Percentiles rank a stretch among this genome's conserved stretches.
phyloP scores from a whole-genome alignment of 805 yeast genomes.

The Candida pini region DNA sequence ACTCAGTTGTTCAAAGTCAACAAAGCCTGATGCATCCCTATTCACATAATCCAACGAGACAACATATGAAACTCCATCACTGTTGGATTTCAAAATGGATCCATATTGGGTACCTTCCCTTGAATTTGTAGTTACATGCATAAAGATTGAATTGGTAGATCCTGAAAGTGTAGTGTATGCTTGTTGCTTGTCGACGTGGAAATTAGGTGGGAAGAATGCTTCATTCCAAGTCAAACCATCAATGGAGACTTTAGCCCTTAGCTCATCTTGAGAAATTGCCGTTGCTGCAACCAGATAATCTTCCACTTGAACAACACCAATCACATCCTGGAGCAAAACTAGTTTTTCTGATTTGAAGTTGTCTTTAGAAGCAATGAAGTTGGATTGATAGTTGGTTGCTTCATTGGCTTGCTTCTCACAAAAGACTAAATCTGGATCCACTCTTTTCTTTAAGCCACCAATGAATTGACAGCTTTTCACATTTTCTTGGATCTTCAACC shows the following conservation, averaged over 20 bases:
- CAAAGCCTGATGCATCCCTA: conserved; percentile 65
- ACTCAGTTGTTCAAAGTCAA: conserved; percentile 78
- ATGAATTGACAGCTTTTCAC: conserved; percentile 63
- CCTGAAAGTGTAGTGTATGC: conserved; percentile 77
- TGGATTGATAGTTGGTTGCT: conserved; percentile 26
- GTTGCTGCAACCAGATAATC: conserved; percentile 69
- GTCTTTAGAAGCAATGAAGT: conserved; percentile 44
- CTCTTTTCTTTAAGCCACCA: conserved; percentile 40
- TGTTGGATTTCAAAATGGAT: conserved; percentile 73
- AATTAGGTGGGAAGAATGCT: conserved; percentile 66
- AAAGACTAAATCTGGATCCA: conserved; percentile 46
- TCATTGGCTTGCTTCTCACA: conserved; percentile 49
- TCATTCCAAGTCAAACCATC: conserved; percentile 71
- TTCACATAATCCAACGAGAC: conserved; percentile 63
- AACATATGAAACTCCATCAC: conserved; percentile 81
- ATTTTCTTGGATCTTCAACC: conserved; percentile 48
- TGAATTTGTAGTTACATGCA: conserved; percentile 69
- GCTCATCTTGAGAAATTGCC: conserved; percentile 38
- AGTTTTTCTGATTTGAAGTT: conserved; percentile 36
- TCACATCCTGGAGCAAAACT: conserved; percentile 46
- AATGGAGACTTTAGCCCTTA: conserved; percentile 63
- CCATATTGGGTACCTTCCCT: conserved; percentile 60
- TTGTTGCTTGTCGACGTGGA: conserved; percentile 51
- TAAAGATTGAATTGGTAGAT: conserved; percentile 57
- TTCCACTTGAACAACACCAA: conserved; percentile 68